A percentile compares a stretch with the other conserved stretches of the same genome.
These are phyloP conservation scores for Herpotrichia juniperi DNA, from an alignment of 2,329 filamentous ascomycete species.

Conservation along the genomic window DNA sequence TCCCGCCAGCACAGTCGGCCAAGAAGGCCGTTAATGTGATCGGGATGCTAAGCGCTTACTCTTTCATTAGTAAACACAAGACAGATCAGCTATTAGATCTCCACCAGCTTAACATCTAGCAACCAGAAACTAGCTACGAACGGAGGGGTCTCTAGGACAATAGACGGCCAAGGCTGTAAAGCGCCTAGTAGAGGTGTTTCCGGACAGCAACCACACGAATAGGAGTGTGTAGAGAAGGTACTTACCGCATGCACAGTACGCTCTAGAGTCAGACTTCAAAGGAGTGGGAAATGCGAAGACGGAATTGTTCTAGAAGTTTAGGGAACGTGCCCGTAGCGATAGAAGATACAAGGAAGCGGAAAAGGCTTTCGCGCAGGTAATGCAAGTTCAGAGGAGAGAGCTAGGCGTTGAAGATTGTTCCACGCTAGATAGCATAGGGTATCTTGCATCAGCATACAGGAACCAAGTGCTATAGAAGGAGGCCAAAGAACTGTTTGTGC, in stretches of 20 bases:
- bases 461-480: slow-evolving; percentile 1
- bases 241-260: slow-evolving; percentile 21
- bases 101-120: slow-evolving; percentile 21
- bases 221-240: slow-evolving; percentile 27
- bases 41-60: slow-evolving; percentile 26
- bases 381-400: slow-evolving; percentile 10
- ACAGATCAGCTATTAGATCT: slow-evolving; percentile 11
- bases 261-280: slow-evolving; percentile 13
- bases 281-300: slow-evolving; percentile 10
- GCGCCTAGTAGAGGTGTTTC: slow-evolving; percentile 19
- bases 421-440: slow-evolving; percentile 10
- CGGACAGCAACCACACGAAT: slow-evolving; percentile 14
- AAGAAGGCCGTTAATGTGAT: slow-evolving; percentile 22
- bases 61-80: slow-evolving; percentile 19
- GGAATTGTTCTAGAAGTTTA: slow-evolving; percentile 15
- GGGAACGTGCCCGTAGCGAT: slow-evolving; percentile 13
- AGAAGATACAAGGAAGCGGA: slow-evolving; percentile 17
- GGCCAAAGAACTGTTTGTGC: too few species aligned
- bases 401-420: too few species aligned
- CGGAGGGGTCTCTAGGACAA: slow-evolving; percentile 3
- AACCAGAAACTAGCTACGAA: slow-evolving; percentile 15
- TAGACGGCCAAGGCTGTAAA: slow-evolving; percentile 14
- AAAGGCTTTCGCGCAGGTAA: slow-evolving; percentile 18
- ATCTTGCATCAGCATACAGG: slow-evolving; percentile 1
- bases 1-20: slow-evolving; percentile 11